These are phyloP conservation scores for Pestalotiopsis fici DNA, from an alignment of 2,329 filamentous ascomycete species.

Conservation along the genomic window DNA sequence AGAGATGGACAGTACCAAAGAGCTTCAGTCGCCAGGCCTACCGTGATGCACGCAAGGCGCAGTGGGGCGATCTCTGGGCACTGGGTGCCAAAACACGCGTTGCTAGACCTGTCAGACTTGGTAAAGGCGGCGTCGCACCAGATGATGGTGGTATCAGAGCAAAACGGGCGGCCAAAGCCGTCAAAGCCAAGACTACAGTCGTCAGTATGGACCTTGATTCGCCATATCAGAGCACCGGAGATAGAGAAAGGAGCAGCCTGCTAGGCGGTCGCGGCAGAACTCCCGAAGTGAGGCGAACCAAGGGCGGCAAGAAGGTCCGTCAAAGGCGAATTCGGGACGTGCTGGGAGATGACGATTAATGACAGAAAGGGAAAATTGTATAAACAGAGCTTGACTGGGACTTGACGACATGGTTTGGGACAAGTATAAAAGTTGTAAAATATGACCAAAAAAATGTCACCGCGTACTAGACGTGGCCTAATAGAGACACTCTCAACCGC, in stretches of 20 bases:
- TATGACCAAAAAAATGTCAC: neutral
- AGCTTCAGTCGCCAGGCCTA: constrained; percentile 82
- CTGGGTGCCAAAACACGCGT: constrained; percentile 87
- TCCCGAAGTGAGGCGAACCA: constrained; percentile 38
- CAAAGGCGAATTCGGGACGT: constrained; percentile 32
- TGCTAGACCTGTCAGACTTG: constrained; percentile 60
- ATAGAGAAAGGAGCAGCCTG: constrained; percentile 11
- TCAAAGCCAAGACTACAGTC: constrained; percentile 34
- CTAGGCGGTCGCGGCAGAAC: constrained; percentile 21
- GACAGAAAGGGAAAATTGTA: neutral
- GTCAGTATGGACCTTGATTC: constrained; percentile 38
- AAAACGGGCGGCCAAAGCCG: constrained; percentile 24
- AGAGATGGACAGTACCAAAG: constrained; percentile 90
- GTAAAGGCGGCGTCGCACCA: constrained; percentile 38
- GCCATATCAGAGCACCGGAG: constrained; percentile 39
- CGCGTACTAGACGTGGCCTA: neutral
- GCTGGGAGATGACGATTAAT: constrained; percentile 23
- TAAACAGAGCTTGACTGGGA: neutral
- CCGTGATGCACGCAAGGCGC: constrained; percentile 86
- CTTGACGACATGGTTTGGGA: neutral
- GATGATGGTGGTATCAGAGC: constrained; percentile 50
- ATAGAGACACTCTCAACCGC: neutral
- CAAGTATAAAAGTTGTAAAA: neutral
- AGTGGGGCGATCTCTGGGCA: constrained; percentile 95
- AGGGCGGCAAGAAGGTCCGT: constrained; percentile 38